phyloP scores from a whole-genome alignment of 148 eudicot species.

The Chenopodium formosanum region DNA sequence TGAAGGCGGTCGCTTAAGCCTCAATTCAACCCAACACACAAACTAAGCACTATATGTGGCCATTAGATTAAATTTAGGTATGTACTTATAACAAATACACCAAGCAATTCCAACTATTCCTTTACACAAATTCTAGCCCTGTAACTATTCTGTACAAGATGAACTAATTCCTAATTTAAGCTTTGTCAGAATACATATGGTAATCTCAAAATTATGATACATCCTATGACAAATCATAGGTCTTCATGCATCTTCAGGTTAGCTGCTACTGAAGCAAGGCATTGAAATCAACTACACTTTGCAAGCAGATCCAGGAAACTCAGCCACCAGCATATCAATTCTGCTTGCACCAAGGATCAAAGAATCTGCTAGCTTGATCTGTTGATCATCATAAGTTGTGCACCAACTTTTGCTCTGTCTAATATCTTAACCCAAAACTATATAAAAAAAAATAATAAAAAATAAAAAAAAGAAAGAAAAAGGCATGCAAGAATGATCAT shows the following conservation, averaged over 20 bases:
- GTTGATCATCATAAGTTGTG: not conserved
- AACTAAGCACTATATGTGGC: not conserved
- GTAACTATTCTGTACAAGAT: conserved; percentile 29
- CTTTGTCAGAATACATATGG: conserved; percentile 11
- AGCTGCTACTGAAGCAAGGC: not conserved
- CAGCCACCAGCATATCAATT: not conserved
- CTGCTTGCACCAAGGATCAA: not conserved
- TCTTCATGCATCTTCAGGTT: not conserved
- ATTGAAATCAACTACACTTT: not conserved
- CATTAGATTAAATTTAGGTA: not conserved
- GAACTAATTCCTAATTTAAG: conserved; percentile 17
- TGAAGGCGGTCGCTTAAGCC: not conserved
- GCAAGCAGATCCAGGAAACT: not conserved
- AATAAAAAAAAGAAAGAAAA: not conserved
- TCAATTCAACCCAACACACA: not conserved
- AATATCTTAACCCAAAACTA: not conserved
- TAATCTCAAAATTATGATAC: conserved; percentile 21
- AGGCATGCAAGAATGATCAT: not conserved
- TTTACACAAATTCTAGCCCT: conserved; percentile 28
- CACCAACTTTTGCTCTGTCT: not conserved
- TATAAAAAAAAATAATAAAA: not conserved
- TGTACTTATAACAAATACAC: not conserved
- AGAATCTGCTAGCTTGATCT: not conserved
- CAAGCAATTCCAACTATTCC: conserved; percentile 18
- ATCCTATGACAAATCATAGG: conserved; percentile 1